A percentile compares a stretch with the other conserved stretches of the same genome.
Conservation (phyloP, 2,329 filamentous ascomycete species). For the Fusarium nematophilum region DNA sequence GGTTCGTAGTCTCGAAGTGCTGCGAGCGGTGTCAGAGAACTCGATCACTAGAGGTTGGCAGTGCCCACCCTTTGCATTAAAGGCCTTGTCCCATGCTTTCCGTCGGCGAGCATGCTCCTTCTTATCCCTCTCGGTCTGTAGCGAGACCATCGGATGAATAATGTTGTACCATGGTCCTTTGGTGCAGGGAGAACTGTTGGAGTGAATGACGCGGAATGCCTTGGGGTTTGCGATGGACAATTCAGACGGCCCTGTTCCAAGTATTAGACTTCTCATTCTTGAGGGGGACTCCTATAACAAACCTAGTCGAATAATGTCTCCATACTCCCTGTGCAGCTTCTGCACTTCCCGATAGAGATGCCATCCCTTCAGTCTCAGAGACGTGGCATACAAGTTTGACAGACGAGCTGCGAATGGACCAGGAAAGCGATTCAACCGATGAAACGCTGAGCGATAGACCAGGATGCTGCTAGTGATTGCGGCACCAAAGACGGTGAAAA, state of each 20-base stretch:
- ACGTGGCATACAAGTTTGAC: neutral
- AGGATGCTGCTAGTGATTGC: neutral
- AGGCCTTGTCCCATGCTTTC: constrained; percentile 49
- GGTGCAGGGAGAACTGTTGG: constrained; percentile 19
- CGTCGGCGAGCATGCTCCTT: constrained; percentile 46
- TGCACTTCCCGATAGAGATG: constrained; percentile 1
- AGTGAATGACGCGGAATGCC: neutral
- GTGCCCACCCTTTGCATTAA: constrained; percentile 43
- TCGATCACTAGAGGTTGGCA: neutral
- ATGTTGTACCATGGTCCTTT: constrained; percentile 51
- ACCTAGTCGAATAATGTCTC: constrained; percentile 2
- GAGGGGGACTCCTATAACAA: neutral
- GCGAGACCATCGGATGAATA: constrained; percentile 42
- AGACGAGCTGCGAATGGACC: constrained; percentile 2
- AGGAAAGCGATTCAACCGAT: constrained; percentile 2
- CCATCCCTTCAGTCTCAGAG: neutral
- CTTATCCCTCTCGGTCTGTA: constrained; percentile 48
- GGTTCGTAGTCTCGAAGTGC: constrained; percentile 44
- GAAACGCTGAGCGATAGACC: neutral
- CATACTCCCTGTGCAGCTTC: constrained; percentile 3
- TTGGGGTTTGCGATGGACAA: neutral
- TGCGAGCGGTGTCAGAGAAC: constrained; percentile 22
- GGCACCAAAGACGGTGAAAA: neutral
- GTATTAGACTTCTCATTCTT: neutral
- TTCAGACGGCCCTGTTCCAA: neutral